Conservation (phyloP, 306 rosid genomes). For the Vigna nakashimae region DNA sequence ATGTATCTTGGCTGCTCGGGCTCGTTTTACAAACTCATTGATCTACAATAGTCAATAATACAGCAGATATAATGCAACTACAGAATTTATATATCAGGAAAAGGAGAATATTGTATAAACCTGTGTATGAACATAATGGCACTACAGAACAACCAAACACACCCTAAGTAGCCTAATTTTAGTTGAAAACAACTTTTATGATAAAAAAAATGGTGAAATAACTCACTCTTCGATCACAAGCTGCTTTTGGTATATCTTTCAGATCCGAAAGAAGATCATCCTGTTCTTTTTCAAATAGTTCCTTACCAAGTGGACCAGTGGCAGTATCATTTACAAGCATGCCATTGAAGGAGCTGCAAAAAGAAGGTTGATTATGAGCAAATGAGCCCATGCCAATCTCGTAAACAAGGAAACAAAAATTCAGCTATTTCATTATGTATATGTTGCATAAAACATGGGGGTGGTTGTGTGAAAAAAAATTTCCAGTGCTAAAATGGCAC, state of each 20-base stretch:
- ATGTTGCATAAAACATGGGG: neutral
- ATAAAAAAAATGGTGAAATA: neutral
- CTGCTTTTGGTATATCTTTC: slow-evolving; percentile 87
- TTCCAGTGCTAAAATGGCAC: neutral
- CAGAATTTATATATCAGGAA: neutral
- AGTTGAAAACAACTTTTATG: slow-evolving; percentile 10
- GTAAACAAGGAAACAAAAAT: neutral
- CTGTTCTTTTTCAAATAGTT: slow-evolving; percentile 88
- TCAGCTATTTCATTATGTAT: neutral
- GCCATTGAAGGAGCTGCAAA: slow-evolving; percentile 84
- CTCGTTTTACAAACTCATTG: slow-evolving; percentile 93
- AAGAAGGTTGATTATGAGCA: slow-evolving; percentile 22
- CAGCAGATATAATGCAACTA: neutral
- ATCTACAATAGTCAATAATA: slow-evolving; percentile 55
- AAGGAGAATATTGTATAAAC: neutral
- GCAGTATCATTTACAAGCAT: slow-evolving; percentile 81
- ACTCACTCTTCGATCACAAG: slow-evolving; percentile 93
- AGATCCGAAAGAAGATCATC: slow-evolving; percentile 92
- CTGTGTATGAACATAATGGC: neutral
- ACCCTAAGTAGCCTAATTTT: neutral
- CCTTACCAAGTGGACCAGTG: slow-evolving; percentile 84
- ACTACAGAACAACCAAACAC: neutral
- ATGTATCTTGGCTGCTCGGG: slow-evolving; percentile 92
- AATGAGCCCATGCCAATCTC: slow-evolving; percentile 13
- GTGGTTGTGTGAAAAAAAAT: neutral